Conservation (phyloP, 2,329 filamentous ascomycete species). For the Trichoderma semiorbis region DNA sequence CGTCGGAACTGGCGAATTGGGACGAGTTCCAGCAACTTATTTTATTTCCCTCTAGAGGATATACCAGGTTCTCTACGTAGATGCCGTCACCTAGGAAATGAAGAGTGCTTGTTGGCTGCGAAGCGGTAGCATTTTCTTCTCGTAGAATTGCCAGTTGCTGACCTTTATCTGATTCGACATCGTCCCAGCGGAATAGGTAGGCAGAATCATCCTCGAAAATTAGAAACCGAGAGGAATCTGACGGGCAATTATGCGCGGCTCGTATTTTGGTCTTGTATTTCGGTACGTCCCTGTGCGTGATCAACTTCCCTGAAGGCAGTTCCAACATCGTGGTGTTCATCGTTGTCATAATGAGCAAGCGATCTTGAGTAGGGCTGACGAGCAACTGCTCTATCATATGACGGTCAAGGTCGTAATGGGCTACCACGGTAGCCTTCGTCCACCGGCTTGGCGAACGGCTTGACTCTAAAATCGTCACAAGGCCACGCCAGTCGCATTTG, state of each 20-base stretch:
- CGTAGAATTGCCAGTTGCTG: not conserved
- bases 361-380: slow-evolving; percentile 4
- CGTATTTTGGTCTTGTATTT: not conserved
- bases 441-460: not conserved
- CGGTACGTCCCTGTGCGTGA: not conserved
- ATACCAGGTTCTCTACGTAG: not conserved
- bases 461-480: not conserved
- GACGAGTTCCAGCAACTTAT: slow-evolving; percentile 3
- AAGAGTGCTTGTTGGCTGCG: not conserved
- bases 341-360: not conserved
- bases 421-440: not conserved
- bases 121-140: not conserved
- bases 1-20: not conserved
- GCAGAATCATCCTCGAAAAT: not conserved
- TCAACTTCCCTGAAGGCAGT: not conserved
- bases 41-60: not conserved
- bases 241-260: not conserved
- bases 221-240: not conserved
- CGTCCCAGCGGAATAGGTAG: not conserved
- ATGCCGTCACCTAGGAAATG: not conserved
- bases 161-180: not conserved
- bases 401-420: not conserved
- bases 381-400: not conserved
- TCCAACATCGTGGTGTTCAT: not conserved
- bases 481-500: not conserved